Evolutionary conservation across 2,329 filamentous ascomycete genomes (phyloP), one percentile per base, ranked within the genome.

Genomic region (Colletotrichum tabaci): DNA sequence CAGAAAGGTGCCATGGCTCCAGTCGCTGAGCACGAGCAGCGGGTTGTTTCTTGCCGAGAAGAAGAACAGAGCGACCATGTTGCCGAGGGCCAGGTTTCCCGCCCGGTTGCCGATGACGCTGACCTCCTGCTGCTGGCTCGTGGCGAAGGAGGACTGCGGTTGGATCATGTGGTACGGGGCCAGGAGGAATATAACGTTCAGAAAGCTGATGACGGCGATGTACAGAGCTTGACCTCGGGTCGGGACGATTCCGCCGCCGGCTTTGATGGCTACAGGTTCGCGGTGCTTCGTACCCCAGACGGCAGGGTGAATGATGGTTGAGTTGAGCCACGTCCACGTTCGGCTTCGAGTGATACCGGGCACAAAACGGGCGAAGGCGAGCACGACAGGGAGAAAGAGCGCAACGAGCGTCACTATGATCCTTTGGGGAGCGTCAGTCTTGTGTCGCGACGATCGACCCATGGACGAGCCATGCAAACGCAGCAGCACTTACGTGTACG

Each of bases 1-100:
- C 9, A 86, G 52, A 70, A 77, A 86, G 2, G 85, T 86, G 0
- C 79, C 79, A 66, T 84, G 80, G 1, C 77, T 79, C 83, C 84
- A 86, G 71, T 83, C 78, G 7, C 84, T 85, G 3, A 84, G 52
- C 77, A 77, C 81, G 0, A 84, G 77, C 0, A 84, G 78, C 10
- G 85, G 23, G 70, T 84, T 84, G 75, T 86, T 85, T 5, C 84
- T 76, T 3, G 78, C 74, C 2, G 80, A 75, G 70, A 82, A 84
- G 7, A 85, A 77, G 21, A 35, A 85, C 72, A 1, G 82, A 38
- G 0, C 84, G 72, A 1, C 81, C 79, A 0, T 81, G 52, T 38
- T 80, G 76, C 15, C 78, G 61, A 81, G 81, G 35, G 75, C 76
- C 35, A 84, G 72, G 0, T 76, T 71, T 9, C 82, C 82, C 2